These are phyloP conservation scores for Aspergillus campestris DNA, from an alignment of 495 filamentous ascomycete genomes.

Conservation along the genomic window DNA sequence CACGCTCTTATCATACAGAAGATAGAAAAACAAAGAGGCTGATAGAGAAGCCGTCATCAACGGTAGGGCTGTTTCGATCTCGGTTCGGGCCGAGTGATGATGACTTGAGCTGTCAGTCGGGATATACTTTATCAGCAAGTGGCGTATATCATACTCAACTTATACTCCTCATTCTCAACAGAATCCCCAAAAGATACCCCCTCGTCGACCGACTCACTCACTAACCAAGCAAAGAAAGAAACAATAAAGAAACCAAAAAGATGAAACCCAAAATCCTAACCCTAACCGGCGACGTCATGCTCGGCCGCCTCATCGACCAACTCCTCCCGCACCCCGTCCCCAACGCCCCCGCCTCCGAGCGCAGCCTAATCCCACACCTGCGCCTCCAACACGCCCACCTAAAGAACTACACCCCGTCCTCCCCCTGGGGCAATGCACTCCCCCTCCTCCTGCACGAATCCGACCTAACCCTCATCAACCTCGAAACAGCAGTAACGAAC, in stretches of 20 bases:
- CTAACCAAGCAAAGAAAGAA: too few species aligned
- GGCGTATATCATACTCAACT: neutral
- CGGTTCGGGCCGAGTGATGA: too few species aligned
- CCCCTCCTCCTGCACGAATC: conserved; percentile 22
- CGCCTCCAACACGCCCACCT: conserved; percentile 8
- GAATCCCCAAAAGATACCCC: too few species aligned
- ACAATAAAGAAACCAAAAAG: neutral
- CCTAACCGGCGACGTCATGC: conserved; percentile 37
- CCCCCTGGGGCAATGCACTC: conserved; percentile 30
- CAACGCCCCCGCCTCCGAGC: conserved; percentile 11
- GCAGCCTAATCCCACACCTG: conserved; percentile 11
- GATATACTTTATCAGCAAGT: neutral
- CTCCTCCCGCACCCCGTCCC: conserved; percentile 25
- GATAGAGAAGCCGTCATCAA: too few species aligned
- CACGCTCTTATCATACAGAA: too few species aligned
- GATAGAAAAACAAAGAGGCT: too few species aligned
- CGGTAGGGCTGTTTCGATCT: too few species aligned
- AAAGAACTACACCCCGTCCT: conserved; percentile 13
- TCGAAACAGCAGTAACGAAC: conserved; percentile 34
- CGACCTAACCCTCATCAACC: conserved; percentile 33
- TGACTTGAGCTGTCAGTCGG: too few species aligned
- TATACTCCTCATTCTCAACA: too few species aligned
- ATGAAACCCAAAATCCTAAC: conserved; percentile 18
- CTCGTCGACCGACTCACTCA: too few species aligned
- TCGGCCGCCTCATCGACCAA: conserved; percentile 38